A percentile compares a stretch with the other conserved stretches of the same genome.
Evolutionary conservation across 257 asterid genomes (phyloP).

Genomic region (Salvia miltiorrhiza): DNA sequence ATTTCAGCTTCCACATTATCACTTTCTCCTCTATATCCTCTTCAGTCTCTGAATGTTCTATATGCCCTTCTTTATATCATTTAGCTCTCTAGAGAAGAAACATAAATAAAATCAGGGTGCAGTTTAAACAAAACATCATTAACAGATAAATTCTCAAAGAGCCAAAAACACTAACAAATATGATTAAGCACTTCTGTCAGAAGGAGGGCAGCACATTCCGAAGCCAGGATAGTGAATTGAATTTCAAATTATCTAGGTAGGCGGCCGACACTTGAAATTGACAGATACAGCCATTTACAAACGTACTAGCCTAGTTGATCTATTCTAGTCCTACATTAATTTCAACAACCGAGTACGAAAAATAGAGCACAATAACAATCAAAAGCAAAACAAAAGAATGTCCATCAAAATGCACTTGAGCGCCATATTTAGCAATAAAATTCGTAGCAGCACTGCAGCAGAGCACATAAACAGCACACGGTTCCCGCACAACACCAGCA

Average conservation of each 20-base stretch:
- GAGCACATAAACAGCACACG: not conserved
- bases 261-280: not conserved
- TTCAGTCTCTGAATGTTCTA: not conserved
- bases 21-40: not conserved
- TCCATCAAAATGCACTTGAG: not conserved
- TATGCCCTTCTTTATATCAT: not conserved
- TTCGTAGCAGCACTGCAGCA: not conserved
- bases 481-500: not conserved
- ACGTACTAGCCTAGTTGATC: not conserved
- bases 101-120: not conserved
- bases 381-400: not conserved
- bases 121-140: not conserved
- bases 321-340: slow-evolving; percentile 11
- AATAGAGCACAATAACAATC: not conserved
- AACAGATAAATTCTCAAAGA: not conserved
- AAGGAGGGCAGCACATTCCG: not conserved
- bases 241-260: too few relatives aligned
- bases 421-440: not conserved
- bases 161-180: not conserved
- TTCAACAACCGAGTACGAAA: not conserved
- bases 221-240: too few relatives aligned
- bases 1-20: slow-evolving; percentile 88
- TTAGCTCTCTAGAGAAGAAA: slow-evolving; percentile 7
- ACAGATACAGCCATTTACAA: not conserved
- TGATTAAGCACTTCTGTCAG: not conserved